Evolutionary conservation across 2,329 filamentous ascomycete genomes (phyloP).

Genomic region (Ceratocystis cacaofunesta): DNA sequence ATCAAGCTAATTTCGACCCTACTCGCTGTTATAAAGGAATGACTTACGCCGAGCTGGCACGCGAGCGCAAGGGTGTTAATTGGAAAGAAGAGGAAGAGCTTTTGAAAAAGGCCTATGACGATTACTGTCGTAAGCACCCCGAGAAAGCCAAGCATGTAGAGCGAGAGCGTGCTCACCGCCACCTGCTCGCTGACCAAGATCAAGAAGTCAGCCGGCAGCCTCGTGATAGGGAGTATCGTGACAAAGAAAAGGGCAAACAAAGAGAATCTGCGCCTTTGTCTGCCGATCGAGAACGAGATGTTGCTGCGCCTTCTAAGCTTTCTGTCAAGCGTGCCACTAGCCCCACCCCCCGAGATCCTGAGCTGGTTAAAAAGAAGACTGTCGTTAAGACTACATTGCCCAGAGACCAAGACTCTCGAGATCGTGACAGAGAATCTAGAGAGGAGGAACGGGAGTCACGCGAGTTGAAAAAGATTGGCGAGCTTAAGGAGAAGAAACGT

Average conservation of each 20-base stretch:
- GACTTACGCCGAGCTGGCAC: conserved; percentile 76
- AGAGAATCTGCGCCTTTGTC: background rate
- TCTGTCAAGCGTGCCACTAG: conserved; percentile 11
- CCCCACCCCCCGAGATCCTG: conserved; percentile 8
- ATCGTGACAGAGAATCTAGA: conserved; percentile 31
- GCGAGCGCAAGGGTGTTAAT: conserved; percentile 65
- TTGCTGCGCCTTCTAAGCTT: conserved; percentile 28
- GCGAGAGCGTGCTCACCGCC: conserved; percentile 22
- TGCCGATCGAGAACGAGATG: conserved; percentile 31
- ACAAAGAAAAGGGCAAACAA: conserved; percentile 2
- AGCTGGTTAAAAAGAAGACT: conserved; percentile 28
- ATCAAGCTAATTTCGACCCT: conserved; percentile 67
- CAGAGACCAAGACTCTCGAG: conserved; percentile 36
- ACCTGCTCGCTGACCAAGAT: background rate
- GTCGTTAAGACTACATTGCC: conserved; percentile 22
- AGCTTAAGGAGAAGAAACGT: conserved; percentile 36
- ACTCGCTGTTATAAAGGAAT: conserved; percentile 61
- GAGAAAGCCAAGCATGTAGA: conserved; percentile 37
- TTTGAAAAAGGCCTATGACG: conserved; percentile 60
- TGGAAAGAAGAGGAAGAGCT: conserved; percentile 81
- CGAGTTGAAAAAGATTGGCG: conserved; percentile 25
- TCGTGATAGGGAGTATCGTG: conserved; percentile 23
- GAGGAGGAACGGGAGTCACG: conserved; percentile 24
- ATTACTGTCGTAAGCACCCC: conserved; percentile 38
- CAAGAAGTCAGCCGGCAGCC: conserved; percentile 18